Evolutionary conservation across 2,329 filamentous ascomycete species (phyloP), one percentile per base, ranked within the genome.

Genomic region (Neonectria ditissima): DNA sequence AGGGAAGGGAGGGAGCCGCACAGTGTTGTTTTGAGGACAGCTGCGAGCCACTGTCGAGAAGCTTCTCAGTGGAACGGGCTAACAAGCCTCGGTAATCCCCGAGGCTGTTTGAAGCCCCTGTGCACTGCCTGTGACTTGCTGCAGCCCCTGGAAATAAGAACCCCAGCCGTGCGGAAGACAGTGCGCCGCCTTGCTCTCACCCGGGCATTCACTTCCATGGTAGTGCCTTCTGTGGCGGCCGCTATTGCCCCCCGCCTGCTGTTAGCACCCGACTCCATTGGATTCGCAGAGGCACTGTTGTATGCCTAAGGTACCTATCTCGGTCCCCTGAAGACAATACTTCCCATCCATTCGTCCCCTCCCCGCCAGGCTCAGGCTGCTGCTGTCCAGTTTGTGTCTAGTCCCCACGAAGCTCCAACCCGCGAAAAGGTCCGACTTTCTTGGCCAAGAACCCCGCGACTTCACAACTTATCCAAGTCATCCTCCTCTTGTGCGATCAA

Each of bases 391-490:
- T 50, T 22, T 50, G 28, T 50, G 47, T 62, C 55, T 26, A 26
- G 56, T 73, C 71, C 66, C 71, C 66, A 72, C 71, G 69, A 72
- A 73, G 69, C 71, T 73, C 71, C 66, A 73, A 73, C 39, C 65
- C 65, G 62, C 71, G 66, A 73, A 73, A 73, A 72, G 71, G 71
- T 73, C 69, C 71, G 65, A 72, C 68, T 68, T 67, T 73, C 67
- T 73, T 73, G 69, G 70, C 62, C 61, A 58, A 64, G 69, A 70
- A 73, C 72, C 72, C 72, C 72, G 72, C 72, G 72, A 63, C 70
- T 62, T 73, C 64, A 68, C 65, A 73, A 74, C 72, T 73, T 74
- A 53, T 65, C 69, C 71, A 74, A 70, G 63, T 74, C 72, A 74
- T 74, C 72, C 60, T 69, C 71, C 58, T 68, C 69, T 65, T 63